A percentile compares a stretch with the other conserved stretches of the same genome.
These are phyloP conservation scores for Phaeosphaeria sp. DNA, from an alignment of 2,329 filamentous ascomycete species.

Conservation along the genomic window DNA sequence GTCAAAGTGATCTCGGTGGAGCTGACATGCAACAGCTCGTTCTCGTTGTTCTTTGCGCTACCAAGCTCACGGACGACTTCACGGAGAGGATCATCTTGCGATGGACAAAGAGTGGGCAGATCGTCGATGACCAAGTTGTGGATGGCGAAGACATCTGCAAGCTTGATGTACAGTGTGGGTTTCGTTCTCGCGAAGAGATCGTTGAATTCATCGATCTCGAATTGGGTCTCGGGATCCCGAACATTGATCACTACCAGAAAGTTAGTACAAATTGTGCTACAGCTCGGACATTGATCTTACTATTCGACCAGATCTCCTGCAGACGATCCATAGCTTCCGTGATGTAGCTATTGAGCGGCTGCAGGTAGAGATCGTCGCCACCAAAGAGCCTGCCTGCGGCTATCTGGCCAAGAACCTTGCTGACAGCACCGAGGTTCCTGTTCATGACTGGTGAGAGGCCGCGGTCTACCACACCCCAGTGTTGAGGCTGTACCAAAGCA, in stretches of 20 bases:
- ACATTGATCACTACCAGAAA: conserved; percentile 72
- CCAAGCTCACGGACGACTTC: conserved; percentile 94
- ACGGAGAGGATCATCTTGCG: conserved; percentile 83
- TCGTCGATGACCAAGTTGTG: conserved; percentile 86
- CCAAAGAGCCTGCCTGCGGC: conserved; percentile 89
- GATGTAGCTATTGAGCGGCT: conserved; percentile 92
- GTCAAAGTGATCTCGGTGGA: conserved; percentile 91
- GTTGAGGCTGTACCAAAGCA: conserved; percentile 86
- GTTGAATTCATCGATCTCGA: conserved; percentile 99
- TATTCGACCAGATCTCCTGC: conserved; percentile 72
- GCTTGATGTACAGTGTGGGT: conserved; percentile 98
- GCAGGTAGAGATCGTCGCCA: conserved; percentile 92
- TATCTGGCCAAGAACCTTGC: conserved; percentile 89
- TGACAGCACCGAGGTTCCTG: conserved; percentile 86
- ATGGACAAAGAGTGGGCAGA: conserved; percentile 76
- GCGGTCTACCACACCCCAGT: conserved; percentile 90
- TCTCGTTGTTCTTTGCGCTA: conserved; percentile 95
- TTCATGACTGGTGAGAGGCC: conserved; percentile 90
- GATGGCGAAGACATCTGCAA: conserved; percentile 95
- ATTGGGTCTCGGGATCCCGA: conserved; percentile 85
- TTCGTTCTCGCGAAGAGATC: conserved; percentile 96
- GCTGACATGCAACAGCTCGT: conserved; percentile 84
- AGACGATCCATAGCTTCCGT: conserved; percentile 83
- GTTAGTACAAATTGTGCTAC: conserved; percentile 41
- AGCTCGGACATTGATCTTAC: conserved; percentile 48